A percentile compares a stretch with the other conserved stretches of the same genome.
These are phyloP conservation scores for Suhomyces sp. DNA, from an alignment of 805 yeast genomes.

Conservation along the genomic window DNA sequence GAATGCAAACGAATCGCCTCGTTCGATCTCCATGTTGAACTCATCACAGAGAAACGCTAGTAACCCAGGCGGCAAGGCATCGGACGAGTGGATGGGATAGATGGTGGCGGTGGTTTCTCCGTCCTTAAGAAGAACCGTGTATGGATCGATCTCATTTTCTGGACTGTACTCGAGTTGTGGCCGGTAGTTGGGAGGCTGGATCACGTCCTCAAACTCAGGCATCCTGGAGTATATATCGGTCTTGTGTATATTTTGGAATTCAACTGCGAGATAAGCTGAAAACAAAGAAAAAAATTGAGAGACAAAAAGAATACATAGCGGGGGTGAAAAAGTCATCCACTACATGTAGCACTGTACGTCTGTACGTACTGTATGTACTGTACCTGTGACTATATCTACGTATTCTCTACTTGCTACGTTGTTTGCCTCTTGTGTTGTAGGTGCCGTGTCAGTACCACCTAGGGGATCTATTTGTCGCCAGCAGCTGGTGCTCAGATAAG, in stretches of 20 bases:
- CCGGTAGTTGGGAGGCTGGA: conserved; percentile 46
- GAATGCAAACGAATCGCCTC: conserved; percentile 85
- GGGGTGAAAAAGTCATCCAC: too few species aligned
- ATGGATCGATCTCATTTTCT: conserved; percentile 49
- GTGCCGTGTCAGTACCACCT: too few species aligned
- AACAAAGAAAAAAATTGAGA: too few species aligned
- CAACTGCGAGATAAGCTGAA: neutral
- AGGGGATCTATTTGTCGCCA: too few species aligned
- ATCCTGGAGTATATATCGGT: conserved; percentile 27
- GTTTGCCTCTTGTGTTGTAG: too few species aligned
- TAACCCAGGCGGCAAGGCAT: conserved; percentile 72
- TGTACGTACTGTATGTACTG: too few species aligned
- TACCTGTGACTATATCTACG: too few species aligned
- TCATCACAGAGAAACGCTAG: conserved; percentile 84
- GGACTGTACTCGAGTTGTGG: conserved; percentile 40
- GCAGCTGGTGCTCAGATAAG: too few species aligned
- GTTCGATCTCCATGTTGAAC: conserved; percentile 85
- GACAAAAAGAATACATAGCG: too few species aligned
- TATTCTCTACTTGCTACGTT: too few species aligned
- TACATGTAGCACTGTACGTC: too few species aligned
- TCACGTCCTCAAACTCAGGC: conserved; percentile 51
- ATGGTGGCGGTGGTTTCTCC: conserved; percentile 92
- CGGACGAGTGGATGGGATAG: conserved; percentile 71
- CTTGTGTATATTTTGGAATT: neutral
- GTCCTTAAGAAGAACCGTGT: conserved; percentile 77